Evolutionary conservation across 768 basidiomycete genomes (phyloP).

Genomic region (Boletus reticulatus): DNA sequence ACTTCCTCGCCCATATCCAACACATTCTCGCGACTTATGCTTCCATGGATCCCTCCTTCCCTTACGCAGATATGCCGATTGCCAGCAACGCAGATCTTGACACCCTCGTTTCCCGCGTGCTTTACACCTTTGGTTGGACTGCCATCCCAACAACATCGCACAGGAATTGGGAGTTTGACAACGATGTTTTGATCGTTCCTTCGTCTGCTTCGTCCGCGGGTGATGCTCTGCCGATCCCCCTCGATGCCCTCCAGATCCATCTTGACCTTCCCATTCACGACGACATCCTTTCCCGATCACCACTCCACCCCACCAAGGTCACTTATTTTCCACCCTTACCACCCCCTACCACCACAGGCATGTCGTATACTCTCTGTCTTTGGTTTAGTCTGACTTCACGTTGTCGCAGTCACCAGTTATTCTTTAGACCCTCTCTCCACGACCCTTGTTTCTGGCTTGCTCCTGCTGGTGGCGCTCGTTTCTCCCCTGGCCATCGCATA

Average conservation of each 20-base stretch:
- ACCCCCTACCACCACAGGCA: conserved; percentile 12
- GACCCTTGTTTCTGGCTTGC: conserved; percentile 13
- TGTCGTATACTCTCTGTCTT: conserved; percentile 1
- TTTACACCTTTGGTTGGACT: conserved; percentile 44
- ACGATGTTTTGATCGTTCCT: conserved; percentile 25
- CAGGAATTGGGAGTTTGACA: conserved; percentile 29
- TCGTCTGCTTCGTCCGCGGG: conserved; percentile 3
- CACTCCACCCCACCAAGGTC: conserved; percentile 25
- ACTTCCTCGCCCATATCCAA: conserved; percentile 35
- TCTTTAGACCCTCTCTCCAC: conserved; percentile 10
- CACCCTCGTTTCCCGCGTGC: conserved; percentile 39
- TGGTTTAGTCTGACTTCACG: neutral
- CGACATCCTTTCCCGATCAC: conserved; percentile 22
- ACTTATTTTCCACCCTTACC: conserved; percentile 24
- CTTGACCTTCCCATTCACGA: conserved; percentile 28
- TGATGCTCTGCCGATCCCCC: conserved; percentile 2
- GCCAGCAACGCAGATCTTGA: conserved; percentile 37
- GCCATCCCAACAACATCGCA: conserved; percentile 11
- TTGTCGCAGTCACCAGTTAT: conserved; percentile 9
- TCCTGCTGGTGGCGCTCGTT: conserved; percentile 14
- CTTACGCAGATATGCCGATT: conserved; percentile 22
- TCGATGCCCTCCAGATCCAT: conserved; percentile 22
- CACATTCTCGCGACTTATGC: conserved; percentile 49
- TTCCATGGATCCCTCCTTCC: conserved; percentile 36
- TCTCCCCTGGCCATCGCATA: conserved; percentile 18